These are phyloP conservation scores for Zygotorulaspora mrakii DNA, from an alignment of 1,139 yeast genomes.

Conservation along the genomic window DNA sequence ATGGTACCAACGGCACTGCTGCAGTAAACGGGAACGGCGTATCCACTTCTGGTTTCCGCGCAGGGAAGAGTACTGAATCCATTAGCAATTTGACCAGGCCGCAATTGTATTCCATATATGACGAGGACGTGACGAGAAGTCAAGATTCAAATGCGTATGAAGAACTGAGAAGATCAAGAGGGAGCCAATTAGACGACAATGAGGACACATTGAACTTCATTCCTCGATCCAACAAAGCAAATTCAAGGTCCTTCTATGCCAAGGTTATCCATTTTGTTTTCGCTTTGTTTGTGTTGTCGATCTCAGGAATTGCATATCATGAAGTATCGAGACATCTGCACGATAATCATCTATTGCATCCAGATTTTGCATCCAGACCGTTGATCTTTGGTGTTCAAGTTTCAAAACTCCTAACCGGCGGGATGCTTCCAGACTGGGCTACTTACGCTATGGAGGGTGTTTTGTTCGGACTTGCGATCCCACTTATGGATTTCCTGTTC, in stretches of 20 bases:
- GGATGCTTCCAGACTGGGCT: conserved; percentile 35
- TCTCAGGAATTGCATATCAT: conserved; percentile 49
- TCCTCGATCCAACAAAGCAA: conserved; percentile 6
- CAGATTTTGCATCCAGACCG: conserved; percentile 38
- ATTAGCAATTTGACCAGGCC: conserved; percentile 32
- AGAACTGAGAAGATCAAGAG: conserved; percentile 23
- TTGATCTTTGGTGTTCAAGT: conserved; percentile 33
- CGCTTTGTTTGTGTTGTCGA: conserved; percentile 40
- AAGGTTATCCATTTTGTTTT: conserved; percentile 13
- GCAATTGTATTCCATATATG: conserved; percentile 34
- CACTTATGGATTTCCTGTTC: conserved; percentile 49
- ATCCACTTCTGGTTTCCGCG: conserved; percentile 2
- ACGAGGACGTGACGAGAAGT: conserved; percentile 33
- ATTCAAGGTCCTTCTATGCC: conserved; percentile 11
- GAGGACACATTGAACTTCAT: conserved; percentile 4
- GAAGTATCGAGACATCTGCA: conserved; percentile 50
- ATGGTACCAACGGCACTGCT: conserved; percentile 3
- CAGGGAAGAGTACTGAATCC: conserved; percentile 26
- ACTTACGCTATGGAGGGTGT: conserved; percentile 55
- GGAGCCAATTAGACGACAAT: conserved; percentile 15
- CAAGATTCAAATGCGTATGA: conserved; percentile 32
- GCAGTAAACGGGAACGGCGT: conserved; percentile 5
- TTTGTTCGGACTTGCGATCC: conserved; percentile 58
- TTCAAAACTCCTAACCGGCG: conserved; percentile 20
- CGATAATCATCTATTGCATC: conserved; percentile 45